Base-by-base conservation (phyloP, 140 eudicot genomes). In the Cichorium intybus region DNA sequence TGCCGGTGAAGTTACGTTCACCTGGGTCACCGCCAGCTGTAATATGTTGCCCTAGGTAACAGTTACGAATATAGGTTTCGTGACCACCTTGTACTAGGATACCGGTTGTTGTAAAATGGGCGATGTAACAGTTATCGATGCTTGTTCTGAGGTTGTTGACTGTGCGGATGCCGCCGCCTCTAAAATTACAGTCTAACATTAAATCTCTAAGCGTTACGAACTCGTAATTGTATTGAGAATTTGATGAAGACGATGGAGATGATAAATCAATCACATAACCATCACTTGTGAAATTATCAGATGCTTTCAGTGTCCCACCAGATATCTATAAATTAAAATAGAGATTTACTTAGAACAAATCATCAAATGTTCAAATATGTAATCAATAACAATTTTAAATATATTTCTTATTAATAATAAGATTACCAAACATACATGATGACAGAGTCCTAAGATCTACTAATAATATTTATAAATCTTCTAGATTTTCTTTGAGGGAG, bases 281-380 rank as follows among this genome's bases (percentile, higher is more conserved):
- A 53, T 84, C 88, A 1, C 55, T 39, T 33, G 88, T 76, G 64
- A 90, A 90, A 39, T 75, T 59, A 22, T 84, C 78, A 0, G 90
- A 84, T 29, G 97, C 94, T 67, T 75, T 80, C 3, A 90, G 60
- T n/a, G 97, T 84, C 47, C 97, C 97, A 39, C 97, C 97, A 17
- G 71, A 84, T 39, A 90, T 82, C 95, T 14, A n/a, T 16, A 21
- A 26, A 48, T 57, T 24, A 41, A 41, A 37, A 6, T 54, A 54
- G 41, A 54, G 6, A 33, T 24, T 46, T 52, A 2, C 6, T 67
- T 37, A 53, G 61, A 22, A 29, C 22, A 24, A 43, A 22, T 12
- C 26, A 4, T 34, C 23, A 33, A 3, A 15, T 46, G 45, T 46
- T 69, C 22, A 45, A 3, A 8, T 61, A 29, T 47, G 5, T 28